These are phyloP conservation scores for Cercospora berteroae DNA, from an alignment of 2,329 filamentous ascomycete genomes.

Conservation along the genomic window DNA sequence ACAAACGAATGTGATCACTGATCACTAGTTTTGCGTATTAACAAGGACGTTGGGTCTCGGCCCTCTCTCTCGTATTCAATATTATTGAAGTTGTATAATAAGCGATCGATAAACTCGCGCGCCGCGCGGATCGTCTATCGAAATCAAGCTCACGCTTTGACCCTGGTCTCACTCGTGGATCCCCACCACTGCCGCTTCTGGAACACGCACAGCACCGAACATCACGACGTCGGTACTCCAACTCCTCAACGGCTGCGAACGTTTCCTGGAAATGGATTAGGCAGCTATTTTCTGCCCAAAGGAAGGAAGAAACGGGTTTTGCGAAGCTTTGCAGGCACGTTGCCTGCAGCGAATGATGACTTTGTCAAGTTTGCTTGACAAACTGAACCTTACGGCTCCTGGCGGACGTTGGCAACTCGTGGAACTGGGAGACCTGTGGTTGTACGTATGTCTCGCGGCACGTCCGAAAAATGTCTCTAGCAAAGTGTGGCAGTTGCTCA, in stretches of 20 bases:
- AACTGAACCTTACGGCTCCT: slow-evolving; percentile 29
- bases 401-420: slow-evolving; percentile 34
- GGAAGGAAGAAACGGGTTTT: background rate
- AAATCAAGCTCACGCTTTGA: slow-evolving; percentile 5
- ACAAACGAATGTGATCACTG: background rate
- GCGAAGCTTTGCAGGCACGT: background rate
- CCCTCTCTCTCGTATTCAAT: background rate
- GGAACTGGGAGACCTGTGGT: slow-evolving; percentile 33
- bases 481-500: background rate
- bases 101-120: slow-evolving; percentile 1
- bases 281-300: background rate
- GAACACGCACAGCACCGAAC: background rate
- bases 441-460: slow-evolving; percentile 26
- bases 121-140: background rate
- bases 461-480: background rate
- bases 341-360: background rate
- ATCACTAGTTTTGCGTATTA: background rate
- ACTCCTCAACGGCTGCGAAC: background rate
- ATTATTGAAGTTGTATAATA: background rate
- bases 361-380: slow-evolving; percentile 16
- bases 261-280: background rate
- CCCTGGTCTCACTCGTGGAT: background rate
- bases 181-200: slow-evolving; percentile 4
- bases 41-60: background rate
- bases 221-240: background rate